phyloP scores from a whole-genome alignment of 306 rosid species.

The Fagus sylvatica region DNA sequence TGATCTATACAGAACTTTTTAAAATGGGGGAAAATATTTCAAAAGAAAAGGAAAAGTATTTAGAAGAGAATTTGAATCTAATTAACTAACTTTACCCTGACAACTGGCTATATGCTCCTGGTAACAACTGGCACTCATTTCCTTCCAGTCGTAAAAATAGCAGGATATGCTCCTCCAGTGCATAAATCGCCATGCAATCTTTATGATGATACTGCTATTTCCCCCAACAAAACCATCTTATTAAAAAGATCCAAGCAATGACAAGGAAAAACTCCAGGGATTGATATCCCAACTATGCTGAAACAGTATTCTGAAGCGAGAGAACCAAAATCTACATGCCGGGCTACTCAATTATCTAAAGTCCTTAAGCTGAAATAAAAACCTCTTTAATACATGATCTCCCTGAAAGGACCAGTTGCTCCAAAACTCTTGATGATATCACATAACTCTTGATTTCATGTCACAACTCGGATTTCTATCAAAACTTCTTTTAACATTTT shows the following conservation, averaged over 20 bases:
- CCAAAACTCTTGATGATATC: constrained; percentile 43
- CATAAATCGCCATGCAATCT: constrained; percentile 32
- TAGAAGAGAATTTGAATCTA: constrained; percentile 31
- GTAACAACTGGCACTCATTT: constrained; percentile 36
- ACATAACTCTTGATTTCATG: constrained; percentile 42
- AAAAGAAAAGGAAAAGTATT: background rate
- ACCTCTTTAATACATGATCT: constrained; percentile 36
- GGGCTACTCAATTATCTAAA: constrained; percentile 37
- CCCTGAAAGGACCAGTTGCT: constrained; percentile 38
- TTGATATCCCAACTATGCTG: constrained; percentile 23
- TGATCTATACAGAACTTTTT: constrained; percentile 50
- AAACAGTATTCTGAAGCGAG: constrained; percentile 5
- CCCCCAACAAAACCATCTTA: constrained; percentile 49
- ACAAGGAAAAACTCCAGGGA: constrained; percentile 30
- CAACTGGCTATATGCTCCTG: constrained; percentile 37
- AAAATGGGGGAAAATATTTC: constrained; percentile 14
- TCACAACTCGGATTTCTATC: constrained; percentile 43
- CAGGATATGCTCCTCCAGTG: constrained; percentile 27
- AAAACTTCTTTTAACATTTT: constrained; percentile 34
- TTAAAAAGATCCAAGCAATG: constrained; percentile 47
- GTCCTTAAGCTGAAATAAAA: constrained; percentile 33
- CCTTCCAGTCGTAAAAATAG: constrained; percentile 31
- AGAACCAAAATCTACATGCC: constrained; percentile 34
- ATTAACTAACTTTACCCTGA: constrained; percentile 36
- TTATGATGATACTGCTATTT: constrained; percentile 16